Conservation (phyloP, 2,329 filamentous ascomycete genomes). For the Xylaria sp. region DNA sequence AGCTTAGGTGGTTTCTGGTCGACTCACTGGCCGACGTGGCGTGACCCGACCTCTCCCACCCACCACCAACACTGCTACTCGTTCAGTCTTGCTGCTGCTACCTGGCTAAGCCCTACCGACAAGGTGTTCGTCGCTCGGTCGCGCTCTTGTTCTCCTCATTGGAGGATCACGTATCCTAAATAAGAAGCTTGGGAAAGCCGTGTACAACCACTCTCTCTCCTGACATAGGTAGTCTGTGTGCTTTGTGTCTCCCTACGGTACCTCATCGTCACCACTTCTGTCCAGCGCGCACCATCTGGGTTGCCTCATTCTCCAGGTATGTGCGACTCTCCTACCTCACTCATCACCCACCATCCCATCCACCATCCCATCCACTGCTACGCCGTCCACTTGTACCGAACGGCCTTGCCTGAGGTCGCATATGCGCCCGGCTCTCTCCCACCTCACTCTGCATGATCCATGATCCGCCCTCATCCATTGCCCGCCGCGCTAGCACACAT, state of each 20-base stretch:
- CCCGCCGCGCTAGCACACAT: slow-evolving; percentile 28
- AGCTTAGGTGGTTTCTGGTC: background rate
- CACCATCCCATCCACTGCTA: background rate
- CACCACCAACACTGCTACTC: slow-evolving; percentile 12
- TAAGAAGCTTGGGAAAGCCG: slow-evolving; percentile 15
- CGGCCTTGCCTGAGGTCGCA: slow-evolving; percentile 35
- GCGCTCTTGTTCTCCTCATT: slow-evolving; percentile 24
- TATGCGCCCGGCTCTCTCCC: slow-evolving; percentile 34
- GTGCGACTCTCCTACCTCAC: slow-evolving; percentile 26
- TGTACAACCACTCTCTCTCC: slow-evolving; percentile 13
- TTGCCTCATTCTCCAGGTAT: slow-evolving; percentile 31
- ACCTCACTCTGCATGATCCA: slow-evolving; percentile 36
- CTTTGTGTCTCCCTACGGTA: slow-evolving; percentile 31
- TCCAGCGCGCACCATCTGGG: slow-evolving; percentile 12
- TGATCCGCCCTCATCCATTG: slow-evolving; percentile 33
- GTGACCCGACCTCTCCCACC: slow-evolving; percentile 17
- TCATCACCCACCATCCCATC: background rate
- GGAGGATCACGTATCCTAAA: slow-evolving; percentile 25
- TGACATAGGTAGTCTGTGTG: background rate
- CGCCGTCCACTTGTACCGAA: slow-evolving; percentile 24
- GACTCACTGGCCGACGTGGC: slow-evolving; percentile 13
- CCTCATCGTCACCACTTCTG: slow-evolving; percentile 26
- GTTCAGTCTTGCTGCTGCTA: slow-evolving; percentile 14
- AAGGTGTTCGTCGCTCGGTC: slow-evolving; percentile 28
- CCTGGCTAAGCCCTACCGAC: slow-evolving; percentile 34